Percentiles rank a stretch among this genome's conserved stretches.
These are phyloP conservation scores for Zelopaecilomyces penicillatus DNA, from an alignment of 2,329 filamentous ascomycete species.

Conservation along the genomic window DNA sequence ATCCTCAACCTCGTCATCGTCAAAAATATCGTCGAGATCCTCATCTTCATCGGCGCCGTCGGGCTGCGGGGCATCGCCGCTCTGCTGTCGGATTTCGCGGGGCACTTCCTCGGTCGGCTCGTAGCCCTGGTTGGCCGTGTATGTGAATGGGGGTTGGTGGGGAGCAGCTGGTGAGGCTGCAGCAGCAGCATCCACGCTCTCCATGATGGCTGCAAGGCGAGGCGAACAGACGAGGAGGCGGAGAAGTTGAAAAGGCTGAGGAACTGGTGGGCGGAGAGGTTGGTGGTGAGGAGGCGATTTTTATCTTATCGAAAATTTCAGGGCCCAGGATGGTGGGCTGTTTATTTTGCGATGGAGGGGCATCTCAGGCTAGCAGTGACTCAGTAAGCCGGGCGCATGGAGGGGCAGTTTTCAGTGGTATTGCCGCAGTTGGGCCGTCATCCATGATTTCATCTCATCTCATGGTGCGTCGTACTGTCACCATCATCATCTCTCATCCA, in stretches of 20 bases:
- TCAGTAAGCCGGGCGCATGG: too few relatives aligned
- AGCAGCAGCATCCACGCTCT: slow-evolving; percentile 1
- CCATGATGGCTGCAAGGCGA: slow-evolving; percentile 1
- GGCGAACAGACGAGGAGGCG: too few relatives aligned
- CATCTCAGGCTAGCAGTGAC: too few relatives aligned
- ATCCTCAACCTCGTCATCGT: slow-evolving; percentile 55
- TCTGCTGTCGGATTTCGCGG: slow-evolving; percentile 18
- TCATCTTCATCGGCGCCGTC: slow-evolving; percentile 28
- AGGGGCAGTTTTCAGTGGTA: too few relatives aligned
- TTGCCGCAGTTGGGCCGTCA: too few relatives aligned
- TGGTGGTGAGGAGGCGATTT: slow-evolving; percentile 1
- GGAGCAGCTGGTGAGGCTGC: slow-evolving; percentile 30
- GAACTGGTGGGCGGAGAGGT: too few relatives aligned
- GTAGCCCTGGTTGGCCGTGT: slow-evolving; percentile 37
- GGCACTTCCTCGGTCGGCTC: slow-evolving; percentile 28
- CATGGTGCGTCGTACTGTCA: too few relatives aligned
- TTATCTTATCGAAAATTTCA: slow-evolving; percentile 11
- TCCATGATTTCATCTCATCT: too few relatives aligned
- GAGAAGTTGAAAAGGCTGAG: too few relatives aligned
- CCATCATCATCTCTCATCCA: too few relatives aligned
- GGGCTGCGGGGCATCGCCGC: slow-evolving; percentile 19
- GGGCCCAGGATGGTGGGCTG: slow-evolving; percentile 3
- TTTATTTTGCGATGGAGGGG: too few relatives aligned
- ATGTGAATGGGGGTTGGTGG: slow-evolving; percentile 37
- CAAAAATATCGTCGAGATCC: slow-evolving; percentile 21